phyloP scores from a whole-genome alignment of 1,284 basidiomycete genomes.

The Sporisorium exsertum region DNA sequence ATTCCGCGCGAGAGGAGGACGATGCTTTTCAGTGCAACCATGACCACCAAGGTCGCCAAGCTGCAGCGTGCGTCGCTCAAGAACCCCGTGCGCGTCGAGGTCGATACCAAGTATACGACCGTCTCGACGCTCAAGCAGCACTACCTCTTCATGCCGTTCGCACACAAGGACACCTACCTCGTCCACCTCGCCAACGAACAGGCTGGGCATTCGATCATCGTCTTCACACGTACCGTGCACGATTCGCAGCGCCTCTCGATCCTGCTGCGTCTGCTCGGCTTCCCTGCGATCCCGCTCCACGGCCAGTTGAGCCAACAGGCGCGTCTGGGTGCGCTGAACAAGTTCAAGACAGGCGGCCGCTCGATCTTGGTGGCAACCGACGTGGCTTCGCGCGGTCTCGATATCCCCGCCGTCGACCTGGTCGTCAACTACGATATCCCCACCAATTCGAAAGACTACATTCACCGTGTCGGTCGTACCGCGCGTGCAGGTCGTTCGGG shows the following conservation, averaged over 20 bases:
- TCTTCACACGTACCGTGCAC: conserved; percentile 95
- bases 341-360: conserved; percentile 95
- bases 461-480: conserved; percentile 96
- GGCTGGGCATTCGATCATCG: conserved; percentile 91
- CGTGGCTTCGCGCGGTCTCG: conserved; percentile 90
- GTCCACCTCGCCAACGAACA: conserved; percentile 90
- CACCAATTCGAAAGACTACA: conserved; percentile 98
- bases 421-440: conserved; percentile 99
- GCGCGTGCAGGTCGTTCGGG: conserved; percentile 95
- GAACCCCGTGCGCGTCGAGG: conserved; percentile 94
- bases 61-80: conserved; percentile 93
- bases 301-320: conserved; percentile 95
- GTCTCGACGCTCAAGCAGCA: conserved; percentile 95
- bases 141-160: conserved; percentile 92
- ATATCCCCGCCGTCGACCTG: conserved; percentile 94
- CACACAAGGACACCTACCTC: conserved; percentile 91
- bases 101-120: conserved; percentile 93
- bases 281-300: conserved; percentile 94
- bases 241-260: conserved; percentile 92
- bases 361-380: conserved; percentile 95
- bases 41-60: conserved; percentile 99
- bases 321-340: conserved; percentile 90
- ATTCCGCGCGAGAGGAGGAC: conserved; percentile 95
- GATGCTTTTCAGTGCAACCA: conserved; percentile 98
- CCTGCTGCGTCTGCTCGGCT: conserved; percentile 88